Evolutionary conservation across 495 filamentous ascomycete species (phyloP).

Genomic region (Talaromyces liani): DNA sequence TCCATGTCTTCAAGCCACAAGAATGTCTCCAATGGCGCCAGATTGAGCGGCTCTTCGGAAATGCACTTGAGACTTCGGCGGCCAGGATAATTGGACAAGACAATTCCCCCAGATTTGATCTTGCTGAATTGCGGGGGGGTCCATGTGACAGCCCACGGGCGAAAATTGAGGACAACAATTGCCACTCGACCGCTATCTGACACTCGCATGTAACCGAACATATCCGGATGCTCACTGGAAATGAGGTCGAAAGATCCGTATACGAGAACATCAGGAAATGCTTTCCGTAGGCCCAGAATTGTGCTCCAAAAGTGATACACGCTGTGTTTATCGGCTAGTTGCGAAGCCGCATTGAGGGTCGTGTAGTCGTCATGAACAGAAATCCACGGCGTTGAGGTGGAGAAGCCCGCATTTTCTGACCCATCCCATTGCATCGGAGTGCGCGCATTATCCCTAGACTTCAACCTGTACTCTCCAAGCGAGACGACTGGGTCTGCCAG

Average conservation of each 20-base stretch:
- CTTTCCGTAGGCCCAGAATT: conserved; percentile 34
- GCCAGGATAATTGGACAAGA: not conserved
- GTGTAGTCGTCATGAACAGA: conserved; percentile 38
- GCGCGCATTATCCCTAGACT: conserved; percentile 38
- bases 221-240: not conserved
- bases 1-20: not conserved
- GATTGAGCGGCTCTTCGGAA: not conserved
- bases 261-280: conserved; percentile 40
- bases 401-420: conserved; percentile 34
- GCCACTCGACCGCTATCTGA: not conserved
- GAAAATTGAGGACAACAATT: not conserved
- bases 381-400: conserved; percentile 42
- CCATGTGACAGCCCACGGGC: not conserved
- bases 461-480: conserved; percentile 18
- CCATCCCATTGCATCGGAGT: conserved; percentile 40
- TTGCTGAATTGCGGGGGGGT: not conserved
- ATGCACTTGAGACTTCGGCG: not conserved
- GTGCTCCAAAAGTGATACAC: conserved; percentile 42
- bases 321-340: conserved; percentile 23
- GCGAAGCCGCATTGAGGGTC: conserved; percentile 30
- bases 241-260: conserved; percentile 41
- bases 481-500: conserved; percentile 11
- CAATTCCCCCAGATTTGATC: not conserved
- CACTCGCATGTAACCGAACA: not conserved
- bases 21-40: conserved; percentile 1